These are phyloP conservation scores for Neurospora tetrasperma DNA, from an alignment of 495 filamentous ascomycete genomes.

Conservation along the genomic window DNA sequence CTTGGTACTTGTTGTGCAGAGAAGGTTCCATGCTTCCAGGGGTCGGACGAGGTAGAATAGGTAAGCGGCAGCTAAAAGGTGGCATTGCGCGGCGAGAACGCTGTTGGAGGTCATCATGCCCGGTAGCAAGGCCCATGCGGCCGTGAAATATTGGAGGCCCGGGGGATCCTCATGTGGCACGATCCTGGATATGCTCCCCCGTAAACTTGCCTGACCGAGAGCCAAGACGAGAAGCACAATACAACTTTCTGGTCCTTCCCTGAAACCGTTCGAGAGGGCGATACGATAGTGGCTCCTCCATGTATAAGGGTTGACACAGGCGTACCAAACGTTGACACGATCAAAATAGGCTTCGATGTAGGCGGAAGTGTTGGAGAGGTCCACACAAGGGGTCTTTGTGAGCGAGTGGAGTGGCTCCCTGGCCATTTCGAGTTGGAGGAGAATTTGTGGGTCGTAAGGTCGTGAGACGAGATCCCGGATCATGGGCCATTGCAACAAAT, in stretches of 20 bases:
- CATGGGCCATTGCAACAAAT: slow-evolving; percentile 70
- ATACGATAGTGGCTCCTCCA: slow-evolving; percentile 68
- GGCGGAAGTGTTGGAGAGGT: slow-evolving; percentile 61
- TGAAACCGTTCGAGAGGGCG: slow-evolving; percentile 61
- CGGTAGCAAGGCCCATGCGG: slow-evolving; percentile 67
- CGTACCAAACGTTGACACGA: slow-evolving; percentile 75
- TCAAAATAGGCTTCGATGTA: slow-evolving; percentile 73
- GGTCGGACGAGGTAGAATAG: slow-evolving; percentile 74
- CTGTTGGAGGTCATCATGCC: slow-evolving; percentile 70
- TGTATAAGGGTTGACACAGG: slow-evolving; percentile 72
- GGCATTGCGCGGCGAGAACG: slow-evolving; percentile 66
- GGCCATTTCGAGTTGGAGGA: slow-evolving; percentile 73
- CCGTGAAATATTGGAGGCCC: slow-evolving; percentile 69
- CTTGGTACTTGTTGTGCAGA: slow-evolving; percentile 71
- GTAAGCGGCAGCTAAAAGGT: slow-evolving; percentile 68
- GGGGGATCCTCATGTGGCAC: slow-evolving; percentile 62
- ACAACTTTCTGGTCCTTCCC: slow-evolving; percentile 69
- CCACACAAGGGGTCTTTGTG: slow-evolving; percentile 50
- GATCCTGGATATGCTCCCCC: slow-evolving; percentile 62
- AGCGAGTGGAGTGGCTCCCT: slow-evolving; percentile 60
- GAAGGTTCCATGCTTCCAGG: slow-evolving; percentile 70
- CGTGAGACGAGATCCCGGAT: slow-evolving; percentile 66
- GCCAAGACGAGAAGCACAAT: slow-evolving; percentile 71
- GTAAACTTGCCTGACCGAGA: slow-evolving; percentile 60
- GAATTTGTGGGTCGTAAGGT: slow-evolving; percentile 66